These are phyloP conservation scores for Metschnikowia orientalis DNA, from an alignment of 805 yeast species.

Conservation along the genomic window DNA sequence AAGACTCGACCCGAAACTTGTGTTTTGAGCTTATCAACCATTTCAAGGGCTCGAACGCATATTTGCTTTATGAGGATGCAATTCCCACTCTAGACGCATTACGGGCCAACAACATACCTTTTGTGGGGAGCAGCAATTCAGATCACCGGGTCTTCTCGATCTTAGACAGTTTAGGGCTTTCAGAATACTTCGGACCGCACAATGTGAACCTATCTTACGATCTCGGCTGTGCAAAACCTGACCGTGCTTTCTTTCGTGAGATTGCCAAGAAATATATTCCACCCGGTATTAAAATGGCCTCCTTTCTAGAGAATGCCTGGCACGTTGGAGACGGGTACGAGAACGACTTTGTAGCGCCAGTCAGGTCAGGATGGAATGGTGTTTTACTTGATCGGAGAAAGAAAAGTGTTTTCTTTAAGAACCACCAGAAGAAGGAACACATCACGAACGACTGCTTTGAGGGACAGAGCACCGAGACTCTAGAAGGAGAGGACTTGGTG, in stretches of 20 bases:
- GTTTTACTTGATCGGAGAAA: slow-evolving; percentile 47
- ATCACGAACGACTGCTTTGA: slow-evolving; percentile 16
- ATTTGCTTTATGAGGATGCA: slow-evolving; percentile 52
- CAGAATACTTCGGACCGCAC: slow-evolving; percentile 33
- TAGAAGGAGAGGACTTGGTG: slow-evolving; percentile 18
- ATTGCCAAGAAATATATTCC: slow-evolving; percentile 7
- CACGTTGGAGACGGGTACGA: slow-evolving; percentile 63
- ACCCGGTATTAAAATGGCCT: slow-evolving; percentile 4
- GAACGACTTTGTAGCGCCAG: slow-evolving; percentile 52
- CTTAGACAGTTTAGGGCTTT: slow-evolving; percentile 44
- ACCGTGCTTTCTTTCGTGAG: slow-evolving; percentile 35
- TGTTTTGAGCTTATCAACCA: slow-evolving; percentile 42
- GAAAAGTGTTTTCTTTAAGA: slow-evolving; percentile 17
- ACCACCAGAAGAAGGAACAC: slow-evolving; percentile 2
- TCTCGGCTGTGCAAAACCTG: slow-evolving; percentile 52
- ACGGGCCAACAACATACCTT: slow-evolving; percentile 25
- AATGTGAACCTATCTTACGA: slow-evolving; percentile 54
- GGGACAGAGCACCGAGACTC: slow-evolving; percentile 9
- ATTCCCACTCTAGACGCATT: slow-evolving; percentile 38
- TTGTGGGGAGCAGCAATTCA: slow-evolving; percentile 57
- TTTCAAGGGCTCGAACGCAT: slow-evolving; percentile 51
- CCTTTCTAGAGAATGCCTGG: slow-evolving; percentile 37
- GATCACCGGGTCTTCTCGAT: slow-evolving; percentile 50
- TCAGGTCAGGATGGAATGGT: slow-evolving; percentile 58
- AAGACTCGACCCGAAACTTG: slow-evolving; percentile 30